These are phyloP conservation scores for Beauveria bassiana DNA, from an alignment of 2,329 filamentous ascomycete genomes.

Conservation along the genomic window DNA sequence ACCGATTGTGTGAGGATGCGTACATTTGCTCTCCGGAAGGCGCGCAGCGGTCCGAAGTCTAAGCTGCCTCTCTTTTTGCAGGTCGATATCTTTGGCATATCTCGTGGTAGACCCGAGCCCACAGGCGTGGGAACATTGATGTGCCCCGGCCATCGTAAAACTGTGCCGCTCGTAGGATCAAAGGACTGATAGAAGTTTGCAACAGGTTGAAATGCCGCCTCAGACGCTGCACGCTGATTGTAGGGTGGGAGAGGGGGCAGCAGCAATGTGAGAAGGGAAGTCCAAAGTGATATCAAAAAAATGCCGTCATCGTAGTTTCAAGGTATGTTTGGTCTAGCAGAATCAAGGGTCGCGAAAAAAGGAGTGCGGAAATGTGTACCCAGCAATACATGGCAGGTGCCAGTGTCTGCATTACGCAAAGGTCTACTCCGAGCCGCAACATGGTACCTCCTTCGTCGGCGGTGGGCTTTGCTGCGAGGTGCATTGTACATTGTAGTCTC, in stretches of 20 bases:
- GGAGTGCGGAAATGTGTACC: background rate
- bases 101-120: background rate
- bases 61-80: background rate
- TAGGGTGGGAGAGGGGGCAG: background rate
- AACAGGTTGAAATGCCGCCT: background rate
- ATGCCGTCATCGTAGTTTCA: background rate
- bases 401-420: background rate
- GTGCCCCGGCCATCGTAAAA: background rate
- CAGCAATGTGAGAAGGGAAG: background rate
- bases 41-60: background rate
- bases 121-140: background rate
- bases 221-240: background rate
- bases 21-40: background rate
- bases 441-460: background rate
- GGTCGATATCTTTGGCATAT: background rate
- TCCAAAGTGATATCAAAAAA: background rate
- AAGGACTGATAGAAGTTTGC: background rate
- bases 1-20: background rate
- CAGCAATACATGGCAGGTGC: constrained; percentile 1
- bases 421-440: background rate
- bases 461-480: background rate
- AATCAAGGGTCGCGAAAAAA: background rate
- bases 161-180: background rate
- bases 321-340: background rate
- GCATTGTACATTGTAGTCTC: background rate